Evolutionary conservation across 352 stramenopile genomes (phyloP).

Genomic region (Saprolegnia parasitica): DNA sequence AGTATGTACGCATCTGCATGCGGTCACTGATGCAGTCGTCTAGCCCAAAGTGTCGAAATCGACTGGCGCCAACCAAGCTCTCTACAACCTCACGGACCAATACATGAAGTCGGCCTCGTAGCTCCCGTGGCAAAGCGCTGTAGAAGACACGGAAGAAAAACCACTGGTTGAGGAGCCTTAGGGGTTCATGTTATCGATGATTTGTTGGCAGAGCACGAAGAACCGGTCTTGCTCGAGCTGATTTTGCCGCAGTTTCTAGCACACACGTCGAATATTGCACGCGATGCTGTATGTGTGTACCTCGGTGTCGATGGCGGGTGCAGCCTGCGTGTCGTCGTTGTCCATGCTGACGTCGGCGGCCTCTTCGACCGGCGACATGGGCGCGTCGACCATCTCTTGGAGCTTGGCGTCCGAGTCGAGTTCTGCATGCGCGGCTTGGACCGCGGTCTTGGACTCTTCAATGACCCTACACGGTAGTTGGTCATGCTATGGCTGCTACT

Average conservation of each 20-base stretch:
- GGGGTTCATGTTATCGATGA: background rate
- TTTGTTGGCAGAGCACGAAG: constrained; percentile 18
- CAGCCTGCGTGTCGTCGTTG: background rate
- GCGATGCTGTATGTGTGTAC: background rate
- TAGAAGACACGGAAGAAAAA: too few species aligned
- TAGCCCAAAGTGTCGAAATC: background rate
- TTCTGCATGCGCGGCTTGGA: constrained; percentile 11
- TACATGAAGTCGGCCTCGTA: background rate
- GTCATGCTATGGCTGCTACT: background rate
- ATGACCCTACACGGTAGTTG: background rate
- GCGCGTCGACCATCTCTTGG: background rate
- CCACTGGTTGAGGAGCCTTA: background rate
- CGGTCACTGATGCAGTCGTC: too few species aligned
- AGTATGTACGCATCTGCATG: background rate
- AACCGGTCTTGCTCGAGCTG: constrained; percentile 23
- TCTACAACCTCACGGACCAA: background rate
- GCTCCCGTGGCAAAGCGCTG: too few species aligned
- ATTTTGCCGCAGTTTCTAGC: constrained; percentile 1
- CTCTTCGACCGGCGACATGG: constrained; percentile 9
- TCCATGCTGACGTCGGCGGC: background rate
- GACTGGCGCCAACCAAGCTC: background rate
- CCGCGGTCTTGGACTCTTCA: background rate
- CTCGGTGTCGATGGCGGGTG: background rate
- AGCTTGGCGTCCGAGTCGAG: constrained; percentile 8
- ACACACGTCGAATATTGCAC: background rate